Conservation (phyloP, 306 rosid species). For the Cucurbita ficifolia region DNA sequence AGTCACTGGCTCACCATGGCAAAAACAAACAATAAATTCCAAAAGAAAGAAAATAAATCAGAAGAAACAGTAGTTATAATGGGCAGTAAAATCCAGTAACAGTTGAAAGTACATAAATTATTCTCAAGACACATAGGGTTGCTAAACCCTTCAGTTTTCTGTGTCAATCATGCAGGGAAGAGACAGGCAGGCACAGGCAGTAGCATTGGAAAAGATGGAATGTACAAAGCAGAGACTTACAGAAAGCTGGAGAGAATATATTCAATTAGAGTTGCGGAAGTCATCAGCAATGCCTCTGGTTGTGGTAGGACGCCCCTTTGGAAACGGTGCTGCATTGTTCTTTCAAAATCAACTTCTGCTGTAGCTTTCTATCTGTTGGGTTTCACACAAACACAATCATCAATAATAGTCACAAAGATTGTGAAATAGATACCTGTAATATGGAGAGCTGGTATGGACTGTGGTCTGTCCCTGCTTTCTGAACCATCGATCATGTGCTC, state of each 20-base stretch:
- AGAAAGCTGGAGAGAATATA: slow-evolving; percentile 6
- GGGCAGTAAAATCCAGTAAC: background rate
- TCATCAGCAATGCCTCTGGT: background rate
- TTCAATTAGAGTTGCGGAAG: background rate
- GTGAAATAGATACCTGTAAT: background rate
- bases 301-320: background rate
- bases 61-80: background rate
- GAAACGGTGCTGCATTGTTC: background rate
- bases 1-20: background rate
- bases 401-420: background rate
- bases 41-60: background rate
- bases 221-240: background rate
- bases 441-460: background rate
- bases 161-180: background rate
- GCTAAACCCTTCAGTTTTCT: background rate
- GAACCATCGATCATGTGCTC: background rate
- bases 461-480: background rate
- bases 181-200: background rate
- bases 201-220: slow-evolving; percentile 6
- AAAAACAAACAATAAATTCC: background rate
- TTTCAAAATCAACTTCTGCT: background rate
- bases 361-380: background rate
- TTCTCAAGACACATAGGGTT: slow-evolving; percentile 2
- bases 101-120: background rate
- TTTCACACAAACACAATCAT: background rate